These are phyloP conservation scores for Myochromella boudieri DNA, from an alignment of 768 basidiomycete genomes.

Conservation along the genomic window DNA sequence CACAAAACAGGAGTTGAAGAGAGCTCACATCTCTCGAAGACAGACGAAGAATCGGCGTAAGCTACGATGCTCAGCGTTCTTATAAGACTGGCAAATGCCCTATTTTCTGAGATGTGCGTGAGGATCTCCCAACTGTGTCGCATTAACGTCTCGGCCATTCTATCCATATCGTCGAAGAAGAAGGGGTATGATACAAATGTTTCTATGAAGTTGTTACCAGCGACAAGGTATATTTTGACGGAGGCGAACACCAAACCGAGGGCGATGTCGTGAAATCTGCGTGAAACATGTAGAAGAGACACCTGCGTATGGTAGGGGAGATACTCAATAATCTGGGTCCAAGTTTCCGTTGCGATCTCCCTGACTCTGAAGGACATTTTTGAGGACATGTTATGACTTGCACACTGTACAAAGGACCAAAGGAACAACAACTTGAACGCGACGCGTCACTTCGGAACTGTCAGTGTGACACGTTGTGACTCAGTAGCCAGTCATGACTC, in stretches of 20 bases:
- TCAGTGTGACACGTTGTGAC: too few relatives aligned
- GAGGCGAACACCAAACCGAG: constrained; percentile 32
- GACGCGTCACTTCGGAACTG: too few relatives aligned
- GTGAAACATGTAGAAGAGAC: constrained; percentile 32
- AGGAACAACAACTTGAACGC: too few relatives aligned
- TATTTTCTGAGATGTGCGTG: constrained; percentile 32
- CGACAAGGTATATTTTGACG: constrained; percentile 36
- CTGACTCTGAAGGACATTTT: constrained; percentile 1
- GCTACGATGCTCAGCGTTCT: constrained; percentile 37
- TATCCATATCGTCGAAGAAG: constrained; percentile 24
- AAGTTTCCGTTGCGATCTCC: constrained; percentile 35
- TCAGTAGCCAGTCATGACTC: too few relatives aligned
- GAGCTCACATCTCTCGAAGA: constrained; percentile 35
- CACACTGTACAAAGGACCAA: neutral
- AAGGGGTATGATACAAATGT: constrained; percentile 30
- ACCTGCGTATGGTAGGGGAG: constrained; percentile 27
- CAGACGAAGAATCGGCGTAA: constrained; percentile 31
- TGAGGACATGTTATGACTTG: neutral
- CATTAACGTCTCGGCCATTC: constrained; percentile 29
- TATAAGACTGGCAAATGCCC: constrained; percentile 32
- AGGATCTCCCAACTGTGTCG: constrained; percentile 40
- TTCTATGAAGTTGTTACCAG: constrained; percentile 21
- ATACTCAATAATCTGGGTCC: constrained; percentile 30
- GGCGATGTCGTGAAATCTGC: constrained; percentile 35
- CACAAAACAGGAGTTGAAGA: neutral